Conservation (phyloP, 495 filamentous ascomycete species). For the Neurospora sp. region DNA sequence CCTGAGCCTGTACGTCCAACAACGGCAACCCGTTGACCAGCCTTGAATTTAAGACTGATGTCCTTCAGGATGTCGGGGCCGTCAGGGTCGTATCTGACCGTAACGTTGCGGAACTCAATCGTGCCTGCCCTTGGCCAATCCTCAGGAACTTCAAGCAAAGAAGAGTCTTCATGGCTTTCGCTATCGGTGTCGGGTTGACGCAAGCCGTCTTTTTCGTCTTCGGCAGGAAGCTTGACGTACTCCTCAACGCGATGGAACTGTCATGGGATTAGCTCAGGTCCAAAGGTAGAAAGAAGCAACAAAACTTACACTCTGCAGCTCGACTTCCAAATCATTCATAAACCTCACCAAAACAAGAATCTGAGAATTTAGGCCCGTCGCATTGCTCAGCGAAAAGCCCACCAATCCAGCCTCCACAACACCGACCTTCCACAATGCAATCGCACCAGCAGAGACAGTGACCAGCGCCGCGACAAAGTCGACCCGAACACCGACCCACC, state of each 20-base stretch:
- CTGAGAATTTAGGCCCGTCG: conserved; percentile 35
- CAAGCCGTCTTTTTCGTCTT: conserved; percentile 25
- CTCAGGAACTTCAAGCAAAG: conserved; percentile 14
- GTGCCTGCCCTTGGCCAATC: conserved; percentile 38
- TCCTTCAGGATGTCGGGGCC: conserved; percentile 40
- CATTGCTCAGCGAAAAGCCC: conserved; percentile 40
- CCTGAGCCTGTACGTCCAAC: conserved; percentile 50
- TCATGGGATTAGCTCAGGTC: background rate
- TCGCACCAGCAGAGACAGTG: conserved; percentile 32
- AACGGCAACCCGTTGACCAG: conserved; percentile 45
- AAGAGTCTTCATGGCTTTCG: conserved; percentile 15
- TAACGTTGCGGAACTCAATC: conserved; percentile 40
- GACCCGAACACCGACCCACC: conserved; percentile 39
- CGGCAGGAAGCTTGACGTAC: conserved; percentile 34
- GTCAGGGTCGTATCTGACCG: conserved; percentile 36
- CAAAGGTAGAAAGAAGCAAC: background rate
- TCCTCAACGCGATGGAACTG: conserved; percentile 39
- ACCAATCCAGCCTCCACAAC: conserved; percentile 34
- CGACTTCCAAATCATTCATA: conserved; percentile 40
- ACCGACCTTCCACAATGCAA: conserved; percentile 33
- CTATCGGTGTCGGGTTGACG: conserved; percentile 4
- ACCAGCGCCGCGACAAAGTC: conserved; percentile 40
- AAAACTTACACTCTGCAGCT: conserved; percentile 33
- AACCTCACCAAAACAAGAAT: conserved; percentile 35
- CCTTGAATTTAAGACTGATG: conserved; percentile 38